phyloP scores from a whole-genome alignment of 1,139 yeast genomes.

The Lodderomyces metapsilosis region DNA sequence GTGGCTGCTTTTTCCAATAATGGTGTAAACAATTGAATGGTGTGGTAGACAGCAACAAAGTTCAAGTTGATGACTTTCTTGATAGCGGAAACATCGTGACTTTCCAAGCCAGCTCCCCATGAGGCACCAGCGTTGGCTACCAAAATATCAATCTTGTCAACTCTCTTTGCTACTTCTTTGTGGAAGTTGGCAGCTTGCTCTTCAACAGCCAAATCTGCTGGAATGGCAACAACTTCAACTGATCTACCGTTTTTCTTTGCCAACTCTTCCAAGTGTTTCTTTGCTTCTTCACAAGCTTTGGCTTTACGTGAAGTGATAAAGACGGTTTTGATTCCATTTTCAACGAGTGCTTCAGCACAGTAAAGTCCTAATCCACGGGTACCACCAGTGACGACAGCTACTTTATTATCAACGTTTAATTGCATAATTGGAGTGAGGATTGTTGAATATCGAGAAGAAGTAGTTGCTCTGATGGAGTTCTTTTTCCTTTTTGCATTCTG shows the following conservation, averaged over 20 bases:
- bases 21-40: conserved; percentile 63
- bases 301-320: conserved; percentile 68
- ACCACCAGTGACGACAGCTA: conserved; percentile 77
- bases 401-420: conserved; percentile 55
- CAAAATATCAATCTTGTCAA: conserved; percentile 56
- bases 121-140: conserved; percentile 81
- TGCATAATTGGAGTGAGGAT: background rate
- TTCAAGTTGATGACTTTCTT: conserved; percentile 66
- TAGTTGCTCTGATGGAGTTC: background rate
- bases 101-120: conserved; percentile 70
- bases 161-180: conserved; percentile 39
- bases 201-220: conserved; percentile 60
- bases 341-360: conserved; percentile 65
- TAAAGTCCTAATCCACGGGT: conserved; percentile 72
- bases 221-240: conserved; percentile 51
- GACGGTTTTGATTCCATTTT: conserved; percentile 63
- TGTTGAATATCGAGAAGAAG: background rate
- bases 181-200: conserved; percentile 50
- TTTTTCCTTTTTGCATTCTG: too few relatives aligned
- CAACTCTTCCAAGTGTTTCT: conserved; percentile 45
- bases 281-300: conserved; percentile 63
- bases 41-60: conserved; percentile 67
- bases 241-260: conserved; percentile 40
- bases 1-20: conserved; percentile 56
- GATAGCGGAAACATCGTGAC: conserved; percentile 62